A percentile compares a stretch with the other conserved stretches of the same genome.
phyloP scores from a whole-genome alignment of 345 rosid species.

The Dimocarpus longan region DNA sequence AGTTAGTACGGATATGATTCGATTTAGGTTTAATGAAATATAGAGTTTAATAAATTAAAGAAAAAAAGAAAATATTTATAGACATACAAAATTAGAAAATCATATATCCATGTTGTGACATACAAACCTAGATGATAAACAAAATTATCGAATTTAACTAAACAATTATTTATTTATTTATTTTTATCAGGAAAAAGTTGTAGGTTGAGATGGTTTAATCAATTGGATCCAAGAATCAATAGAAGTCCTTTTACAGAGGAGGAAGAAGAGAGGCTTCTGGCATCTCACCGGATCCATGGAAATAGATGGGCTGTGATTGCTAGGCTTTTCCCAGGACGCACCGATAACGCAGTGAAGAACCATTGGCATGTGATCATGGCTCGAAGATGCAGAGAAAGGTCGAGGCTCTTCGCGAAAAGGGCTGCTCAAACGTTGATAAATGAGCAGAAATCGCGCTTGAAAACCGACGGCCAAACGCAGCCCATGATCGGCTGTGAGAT shows the following conservation, averaged over 20 bases:
- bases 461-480: neutral
- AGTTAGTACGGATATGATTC: too few relatives aligned
- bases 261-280: constrained; percentile 84
- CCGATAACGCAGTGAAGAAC: constrained; percentile 96
- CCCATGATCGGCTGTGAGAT: neutral
- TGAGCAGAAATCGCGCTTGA: neutral
- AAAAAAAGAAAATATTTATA: too few relatives aligned
- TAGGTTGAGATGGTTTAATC: constrained; percentile 97
- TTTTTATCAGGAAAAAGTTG: constrained; percentile 75
- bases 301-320: constrained; percentile 92
- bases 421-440: constrained; percentile 24
- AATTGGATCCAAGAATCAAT: constrained; percentile 88
- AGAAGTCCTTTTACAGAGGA: constrained; percentile 86
- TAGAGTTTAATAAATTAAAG: too few relatives aligned
- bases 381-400: constrained; percentile 58
- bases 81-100: too few relatives aligned
- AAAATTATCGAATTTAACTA: neutral
- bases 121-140: neutral
- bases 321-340: constrained; percentile 81
- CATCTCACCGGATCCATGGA: constrained; percentile 82
- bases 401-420: constrained; percentile 37
- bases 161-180: neutral
- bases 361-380: constrained; percentile 99
- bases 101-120: neutral
- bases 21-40: too few relatives aligned